Percentiles rank a stretch among this genome's conserved stretches.
Evolutionary conservation across 2,329 filamentous ascomycete species (phyloP).

Genomic region (Coniochaeta prunicola): DNA sequence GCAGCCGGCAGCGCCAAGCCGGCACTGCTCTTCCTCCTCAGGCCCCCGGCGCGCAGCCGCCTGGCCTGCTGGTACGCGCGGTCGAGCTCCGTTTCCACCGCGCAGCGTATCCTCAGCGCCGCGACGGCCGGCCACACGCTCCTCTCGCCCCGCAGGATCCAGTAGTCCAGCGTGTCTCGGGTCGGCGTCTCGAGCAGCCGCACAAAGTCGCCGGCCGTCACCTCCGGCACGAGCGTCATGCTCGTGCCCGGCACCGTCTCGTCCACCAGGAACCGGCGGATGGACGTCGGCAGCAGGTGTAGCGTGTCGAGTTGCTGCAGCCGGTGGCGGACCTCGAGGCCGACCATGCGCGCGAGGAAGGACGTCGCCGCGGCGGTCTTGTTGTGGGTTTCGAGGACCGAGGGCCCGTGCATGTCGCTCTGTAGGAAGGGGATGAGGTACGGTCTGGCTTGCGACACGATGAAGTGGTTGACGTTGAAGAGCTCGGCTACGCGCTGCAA

Average conservation of each 20-base stretch:
- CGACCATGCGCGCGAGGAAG: constrained; percentile 60
- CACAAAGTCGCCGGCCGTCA: constrained; percentile 66
- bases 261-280: constrained; percentile 73
- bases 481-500: constrained; percentile 70
- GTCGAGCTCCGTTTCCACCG: constrained; percentile 82
- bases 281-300: constrained; percentile 59
- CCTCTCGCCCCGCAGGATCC: constrained; percentile 77
- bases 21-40: constrained; percentile 37
- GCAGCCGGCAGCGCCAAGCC: constrained; percentile 11
- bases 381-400: constrained; percentile 50
- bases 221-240: constrained; percentile 75
- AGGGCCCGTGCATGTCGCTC: constrained; percentile 71
- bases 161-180: constrained; percentile 67
- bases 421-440: constrained; percentile 82
- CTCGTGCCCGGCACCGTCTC: constrained; percentile 73
- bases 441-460: constrained; percentile 85
- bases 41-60: constrained; percentile 46
- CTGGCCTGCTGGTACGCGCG: constrained; percentile 75
- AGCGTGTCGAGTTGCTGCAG: constrained; percentile 75
- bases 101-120: constrained; percentile 73
- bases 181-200: constrained; percentile 79
- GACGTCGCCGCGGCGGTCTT: constrained; percentile 50
- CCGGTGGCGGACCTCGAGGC: constrained; percentile 72
- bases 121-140: constrained; percentile 88
- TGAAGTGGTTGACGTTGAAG: constrained; percentile 93